Percentiles rank a stretch among this genome's conserved stretches.
phyloP scores from a whole-genome alignment of 2,329 filamentous ascomycete species.

The Colletotrichum eleusines region DNA sequence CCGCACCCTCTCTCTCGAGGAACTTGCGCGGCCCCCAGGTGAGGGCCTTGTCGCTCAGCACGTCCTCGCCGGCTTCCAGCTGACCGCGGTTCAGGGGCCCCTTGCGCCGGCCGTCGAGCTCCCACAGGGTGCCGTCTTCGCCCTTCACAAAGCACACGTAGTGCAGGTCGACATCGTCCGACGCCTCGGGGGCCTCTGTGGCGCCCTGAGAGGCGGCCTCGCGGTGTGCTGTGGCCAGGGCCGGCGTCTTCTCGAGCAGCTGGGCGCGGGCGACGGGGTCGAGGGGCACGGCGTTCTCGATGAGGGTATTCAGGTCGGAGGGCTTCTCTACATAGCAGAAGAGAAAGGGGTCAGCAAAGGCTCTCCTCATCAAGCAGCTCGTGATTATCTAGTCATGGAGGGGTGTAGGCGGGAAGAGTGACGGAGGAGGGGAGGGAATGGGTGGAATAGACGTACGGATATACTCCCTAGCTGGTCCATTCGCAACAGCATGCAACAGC shows the following conservation, averaged over 20 bases:
- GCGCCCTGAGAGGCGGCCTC: conserved; percentile 82
- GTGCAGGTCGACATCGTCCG: conserved; percentile 90
- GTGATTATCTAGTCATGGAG: background rate
- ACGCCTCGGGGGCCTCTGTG: conserved; percentile 80
- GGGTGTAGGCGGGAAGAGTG: background rate
- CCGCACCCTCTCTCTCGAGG: conserved; percentile 65
- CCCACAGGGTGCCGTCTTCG: conserved; percentile 71
- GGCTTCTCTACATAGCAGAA: conserved; percentile 53
- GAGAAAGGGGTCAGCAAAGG: background rate
- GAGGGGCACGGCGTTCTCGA: conserved; percentile 78
- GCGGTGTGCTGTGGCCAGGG: conserved; percentile 82
- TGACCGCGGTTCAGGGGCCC: conserved; percentile 68
- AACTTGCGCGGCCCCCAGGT: conserved; percentile 74
- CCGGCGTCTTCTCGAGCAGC: conserved; percentile 81
- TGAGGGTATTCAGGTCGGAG: conserved; percentile 72
- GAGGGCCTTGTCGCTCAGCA: conserved; percentile 80
- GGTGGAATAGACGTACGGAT: conserved; percentile 62
- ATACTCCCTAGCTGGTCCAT: conserved; percentile 76
- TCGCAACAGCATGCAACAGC: conserved; percentile 83
- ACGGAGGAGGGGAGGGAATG: no score
- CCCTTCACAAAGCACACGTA: conserved; percentile 94
- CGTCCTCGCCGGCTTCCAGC: conserved; percentile 73
- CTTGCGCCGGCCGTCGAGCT: conserved; percentile 70
- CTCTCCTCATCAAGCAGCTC: background rate
- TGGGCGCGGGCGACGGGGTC: conserved; percentile 74